Evolutionary conservation across 345 rosid genomes (phyloP), one percentile per base, ranked within the genome.

Genomic region (Isatis tinctoria): DNA sequence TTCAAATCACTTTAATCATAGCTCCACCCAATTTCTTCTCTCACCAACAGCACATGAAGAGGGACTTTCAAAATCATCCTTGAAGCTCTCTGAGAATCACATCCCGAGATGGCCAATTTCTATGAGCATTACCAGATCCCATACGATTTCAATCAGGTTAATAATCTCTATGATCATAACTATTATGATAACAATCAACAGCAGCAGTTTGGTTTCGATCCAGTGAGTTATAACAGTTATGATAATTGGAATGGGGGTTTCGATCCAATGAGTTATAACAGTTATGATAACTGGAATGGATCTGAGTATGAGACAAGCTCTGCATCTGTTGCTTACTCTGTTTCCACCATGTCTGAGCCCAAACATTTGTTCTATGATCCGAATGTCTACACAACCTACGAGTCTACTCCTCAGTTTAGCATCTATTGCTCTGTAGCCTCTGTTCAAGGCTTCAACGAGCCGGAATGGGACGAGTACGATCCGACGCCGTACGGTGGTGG

Each of bases 401-500:
- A 64, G 53, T 28, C 59, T 67, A 69, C 54, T 53, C 79, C 93
- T 58, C 83, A 66, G 17, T 84, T 82, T 35, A 77, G 32, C 1
- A 63, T 87, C 51, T 83, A 84, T 30, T 54, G n/a, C n/a, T n/a
- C n/a, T n/a, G n/a, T n/a, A n/a, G n/a, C 78, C 70, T 79, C 87
- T 12, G 85, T 82, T 39, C 66, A 76, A 1, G 88, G 75, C 35
- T 86, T 83, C 61, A 80, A 84, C 35, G 85, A 77, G 63, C 74
- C 83, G 20, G 88, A 69, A 0, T 89, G 85, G 18, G 90, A 87
- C 2, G 96, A 93, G 0, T 87, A 85, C 24, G 97, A 91, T 52
- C 83, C 94, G 12, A 89, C 91, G 3, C 96, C 98, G 73, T 93
- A 83, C 26, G 83, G 59, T 8, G 97, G 98, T 36, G 96, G 97